Percentiles rank a stretch among this genome's conserved stretches.
Conservation (phyloP, 768 basidiomycete species). For the Leccinellum albellum region DNA sequence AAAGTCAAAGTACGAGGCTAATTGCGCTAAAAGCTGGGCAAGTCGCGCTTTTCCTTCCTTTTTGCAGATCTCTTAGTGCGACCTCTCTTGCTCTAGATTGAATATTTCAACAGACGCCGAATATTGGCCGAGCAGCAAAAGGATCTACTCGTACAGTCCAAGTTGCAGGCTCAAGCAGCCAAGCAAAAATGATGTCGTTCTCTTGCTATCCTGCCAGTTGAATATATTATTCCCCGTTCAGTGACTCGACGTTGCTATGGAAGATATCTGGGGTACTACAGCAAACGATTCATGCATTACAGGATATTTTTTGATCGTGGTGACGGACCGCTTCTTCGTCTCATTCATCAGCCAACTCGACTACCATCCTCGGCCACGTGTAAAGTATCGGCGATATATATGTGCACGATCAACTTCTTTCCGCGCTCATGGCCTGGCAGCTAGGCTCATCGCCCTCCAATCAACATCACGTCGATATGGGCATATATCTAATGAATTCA, state of each 20-base stretch:
- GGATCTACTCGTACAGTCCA: slow-evolving; percentile 53
- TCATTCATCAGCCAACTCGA: not conserved
- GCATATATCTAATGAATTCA: not conserved
- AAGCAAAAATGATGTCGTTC: slow-evolving; percentile 16
- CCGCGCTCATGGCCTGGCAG: not conserved
- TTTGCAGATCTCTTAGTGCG: not conserved
- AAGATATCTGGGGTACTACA: not conserved
- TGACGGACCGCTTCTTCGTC: slow-evolving; percentile 1
- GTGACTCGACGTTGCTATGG: no score
- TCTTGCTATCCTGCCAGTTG: no score
- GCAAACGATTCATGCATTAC: not conserved
- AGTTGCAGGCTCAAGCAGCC: slow-evolving; percentile 34
- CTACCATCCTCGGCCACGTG: not conserved
- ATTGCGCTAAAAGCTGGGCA: slow-evolving; percentile 91
- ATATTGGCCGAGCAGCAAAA: slow-evolving; percentile 79
- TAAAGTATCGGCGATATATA: not conserved
- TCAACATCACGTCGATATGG: not conserved
- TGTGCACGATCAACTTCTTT: not conserved
- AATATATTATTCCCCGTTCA: no score
- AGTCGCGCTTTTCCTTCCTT: slow-evolving; percentile 24
- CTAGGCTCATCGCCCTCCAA: not conserved
- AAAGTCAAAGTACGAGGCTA: slow-evolving; percentile 58
- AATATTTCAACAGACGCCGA: slow-evolving; percentile 91
- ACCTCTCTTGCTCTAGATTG: slow-evolving; percentile 54
- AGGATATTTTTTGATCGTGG: not conserved